Conservation (phyloP, 2,329 filamentous ascomycete species). For the Paecilomyces niveus region DNA sequence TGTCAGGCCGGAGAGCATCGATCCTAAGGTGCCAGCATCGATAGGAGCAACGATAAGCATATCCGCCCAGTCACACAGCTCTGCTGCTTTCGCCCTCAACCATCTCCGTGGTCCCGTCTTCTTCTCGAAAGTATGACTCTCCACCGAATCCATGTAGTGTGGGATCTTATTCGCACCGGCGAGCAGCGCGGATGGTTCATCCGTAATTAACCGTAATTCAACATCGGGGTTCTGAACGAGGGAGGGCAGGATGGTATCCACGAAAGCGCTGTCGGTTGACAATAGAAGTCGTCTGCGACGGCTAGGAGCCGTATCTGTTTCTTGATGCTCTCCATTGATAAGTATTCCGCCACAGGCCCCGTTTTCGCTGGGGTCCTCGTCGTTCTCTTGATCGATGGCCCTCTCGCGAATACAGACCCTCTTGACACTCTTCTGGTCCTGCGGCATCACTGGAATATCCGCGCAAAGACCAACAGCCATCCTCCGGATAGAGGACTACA, state of each 20-base stretch:
- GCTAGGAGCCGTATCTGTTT: slow-evolving; percentile 5
- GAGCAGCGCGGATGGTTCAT: slow-evolving; percentile 28
- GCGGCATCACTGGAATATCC: slow-evolving; percentile 2
- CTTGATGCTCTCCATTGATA: neutral
- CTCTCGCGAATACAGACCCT: slow-evolving; percentile 13
- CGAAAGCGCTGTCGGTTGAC: slow-evolving; percentile 34
- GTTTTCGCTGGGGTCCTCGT: slow-evolving; percentile 11
- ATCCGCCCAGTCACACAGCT: slow-evolving; percentile 81
- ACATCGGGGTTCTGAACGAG: slow-evolving; percentile 31
- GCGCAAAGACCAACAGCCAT: slow-evolving; percentile 7
- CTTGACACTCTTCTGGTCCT: slow-evolving; percentile 7
- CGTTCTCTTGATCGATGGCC: slow-evolving; percentile 17
- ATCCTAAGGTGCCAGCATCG: slow-evolving; percentile 74
- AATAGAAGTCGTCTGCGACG: slow-evolving; percentile 25
- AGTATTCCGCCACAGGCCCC: neutral
- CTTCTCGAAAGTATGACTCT: slow-evolving; percentile 31
- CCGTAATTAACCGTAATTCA: slow-evolving; percentile 36
- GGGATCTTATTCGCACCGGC: slow-evolving; percentile 31
- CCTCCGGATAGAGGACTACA: neutral
- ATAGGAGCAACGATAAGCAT: slow-evolving; percentile 77
- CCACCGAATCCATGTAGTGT: slow-evolving; percentile 35
- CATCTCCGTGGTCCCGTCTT: slow-evolving; percentile 31
- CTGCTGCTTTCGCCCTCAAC: slow-evolving; percentile 40
- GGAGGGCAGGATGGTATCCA: slow-evolving; percentile 30
- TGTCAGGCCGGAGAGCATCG: slow-evolving; percentile 79